phyloP scores from a whole-genome alignment of 2,329 filamentous ascomycete genomes.

The Calycina herbarum region DNA sequence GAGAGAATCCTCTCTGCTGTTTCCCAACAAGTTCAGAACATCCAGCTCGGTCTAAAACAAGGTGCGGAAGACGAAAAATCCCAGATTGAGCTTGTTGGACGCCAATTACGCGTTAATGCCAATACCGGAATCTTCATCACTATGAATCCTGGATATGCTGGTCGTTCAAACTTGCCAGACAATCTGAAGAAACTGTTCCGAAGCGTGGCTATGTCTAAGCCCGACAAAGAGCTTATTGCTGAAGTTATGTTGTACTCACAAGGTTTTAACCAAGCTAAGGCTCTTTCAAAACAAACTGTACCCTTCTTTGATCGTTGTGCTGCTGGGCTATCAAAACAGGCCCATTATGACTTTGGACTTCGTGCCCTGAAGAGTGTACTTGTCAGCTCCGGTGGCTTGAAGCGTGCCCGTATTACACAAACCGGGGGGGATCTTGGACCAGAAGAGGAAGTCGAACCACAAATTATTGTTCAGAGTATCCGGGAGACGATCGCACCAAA shows the following conservation, averaged over 20 bases:
- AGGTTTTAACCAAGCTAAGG: conserved; percentile 95
- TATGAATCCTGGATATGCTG: conserved; percentile 99
- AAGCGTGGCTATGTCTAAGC: conserved; percentile 99
- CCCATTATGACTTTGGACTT: conserved; percentile 98
- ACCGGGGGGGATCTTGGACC: conserved; percentile 57
- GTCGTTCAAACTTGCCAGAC: conserved; percentile 95
- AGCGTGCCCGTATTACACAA: conserved; percentile 73
- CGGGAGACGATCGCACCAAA: conserved; percentile 98
- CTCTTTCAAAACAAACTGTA: conserved; percentile 90
- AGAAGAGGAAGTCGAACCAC: conserved; percentile 80
- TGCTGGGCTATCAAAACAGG: conserved; percentile 82
- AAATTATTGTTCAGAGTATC: conserved; percentile 98
- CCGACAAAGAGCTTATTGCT: conserved; percentile 98
- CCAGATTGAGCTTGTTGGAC: conserved; percentile 91
- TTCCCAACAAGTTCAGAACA: conserved; percentile 99
- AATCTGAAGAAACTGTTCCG: conserved; percentile 99
- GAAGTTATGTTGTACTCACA: conserved; percentile 99
- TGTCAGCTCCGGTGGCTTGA: conserved; percentile 94
- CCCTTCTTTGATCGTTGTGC: conserved; percentile 97
- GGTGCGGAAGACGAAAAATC: conserved; percentile 77
- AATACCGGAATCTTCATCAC: conserved; percentile 99
- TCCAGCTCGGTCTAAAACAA: conserved; percentile 91
- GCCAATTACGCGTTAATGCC: conserved; percentile 82
- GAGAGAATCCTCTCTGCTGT: conserved; percentile 97
- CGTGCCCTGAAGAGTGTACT: conserved; percentile 98